Base-by-base conservation (phyloP, 2,329 filamentous ascomycete genomes). In the Metarhizium album region DNA sequence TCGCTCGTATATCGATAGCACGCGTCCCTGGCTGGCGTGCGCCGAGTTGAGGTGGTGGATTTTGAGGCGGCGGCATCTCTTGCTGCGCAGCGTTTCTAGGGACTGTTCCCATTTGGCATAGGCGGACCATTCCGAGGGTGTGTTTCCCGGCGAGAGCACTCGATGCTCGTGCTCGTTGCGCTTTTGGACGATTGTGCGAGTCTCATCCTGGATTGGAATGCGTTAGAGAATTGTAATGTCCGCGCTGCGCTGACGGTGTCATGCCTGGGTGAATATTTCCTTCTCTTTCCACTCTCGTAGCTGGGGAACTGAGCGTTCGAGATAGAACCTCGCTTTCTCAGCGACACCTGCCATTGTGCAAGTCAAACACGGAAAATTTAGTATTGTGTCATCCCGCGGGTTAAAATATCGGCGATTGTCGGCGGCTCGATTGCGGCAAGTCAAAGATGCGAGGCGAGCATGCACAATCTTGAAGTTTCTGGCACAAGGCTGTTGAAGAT, bases 261-360 rank as follows among this genome's bases (percentile, higher is more conserved):
- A 33, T 67, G 87, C 87, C 72, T 85, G 83, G 54, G 78, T 81
- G 71, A 98, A 98, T 59, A 98, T 86, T 60, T 88, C 84, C 68
- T 95, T 96, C 57, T 87, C 81, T 69, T 95, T 87, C 67, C 89
- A 94, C 62, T 95, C 90, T 55, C 90, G 88, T 52, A 98, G 79
- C 67, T 97, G 90, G 16, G 90, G 89, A 42, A 96, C 87, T 2
- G 87, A 86, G 59, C 91, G 86, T 73, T 98, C 93, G 57, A 97
- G 79, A 69, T 87, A 96, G 70, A 91, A 97, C 52, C 91, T 87
- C 51, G 91, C 93, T 70, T 96, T 97, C 64, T 97, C 93, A 56
- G 87, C 85, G 52, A 93, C 84, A 42, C 82, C 85, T 1, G 90
- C 80, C 89, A 95, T 95, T 53, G 48, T 22, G n/a, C 5, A 11